phyloP scores from a whole-genome alignment of 106 monocot genomes.

The Platanthera guangdongensis region DNA sequence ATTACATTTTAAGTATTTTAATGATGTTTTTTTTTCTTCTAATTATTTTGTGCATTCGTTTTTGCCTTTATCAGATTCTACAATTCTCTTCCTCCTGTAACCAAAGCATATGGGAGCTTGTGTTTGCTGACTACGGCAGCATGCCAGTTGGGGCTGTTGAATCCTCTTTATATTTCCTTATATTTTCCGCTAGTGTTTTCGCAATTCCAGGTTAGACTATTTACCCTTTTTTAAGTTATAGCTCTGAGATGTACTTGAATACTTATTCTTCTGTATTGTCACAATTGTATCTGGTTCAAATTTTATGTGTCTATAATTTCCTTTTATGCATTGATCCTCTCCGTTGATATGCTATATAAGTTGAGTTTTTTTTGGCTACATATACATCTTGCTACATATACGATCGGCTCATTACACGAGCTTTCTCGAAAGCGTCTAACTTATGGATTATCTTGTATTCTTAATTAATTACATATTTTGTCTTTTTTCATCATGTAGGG shows the following conservation, averaged over 20 bases:
- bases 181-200: conserved; percentile 21
- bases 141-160: conserved; percentile 34
- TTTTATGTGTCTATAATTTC: background rate
- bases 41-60: background rate
- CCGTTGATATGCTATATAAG: background rate
- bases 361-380: background rate
- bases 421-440: too few species aligned
- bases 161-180: conserved; percentile 21
- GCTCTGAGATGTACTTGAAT: background rate
- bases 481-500: too few species aligned
- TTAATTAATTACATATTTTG: too few species aligned
- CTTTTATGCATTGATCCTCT: background rate
- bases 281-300: background rate
- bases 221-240: background rate
- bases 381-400: too few species aligned
- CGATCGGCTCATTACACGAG: too few species aligned
- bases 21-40: background rate
- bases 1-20: too few species aligned
- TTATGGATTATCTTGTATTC: too few species aligned
- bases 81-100: conserved; percentile 89
- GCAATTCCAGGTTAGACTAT: conserved; percentile 5
- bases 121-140: conserved; percentile 59
- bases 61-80: conserved; percentile 52
- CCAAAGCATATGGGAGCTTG: conserved; percentile 72
- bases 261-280: background rate